A percentile compares a stretch with the other conserved stretches of the same genome.
These are phyloP conservation scores for Globisporangium radiosum DNA, from an alignment of 352 stramenopile species.

Conservation along the genomic window DNA sequence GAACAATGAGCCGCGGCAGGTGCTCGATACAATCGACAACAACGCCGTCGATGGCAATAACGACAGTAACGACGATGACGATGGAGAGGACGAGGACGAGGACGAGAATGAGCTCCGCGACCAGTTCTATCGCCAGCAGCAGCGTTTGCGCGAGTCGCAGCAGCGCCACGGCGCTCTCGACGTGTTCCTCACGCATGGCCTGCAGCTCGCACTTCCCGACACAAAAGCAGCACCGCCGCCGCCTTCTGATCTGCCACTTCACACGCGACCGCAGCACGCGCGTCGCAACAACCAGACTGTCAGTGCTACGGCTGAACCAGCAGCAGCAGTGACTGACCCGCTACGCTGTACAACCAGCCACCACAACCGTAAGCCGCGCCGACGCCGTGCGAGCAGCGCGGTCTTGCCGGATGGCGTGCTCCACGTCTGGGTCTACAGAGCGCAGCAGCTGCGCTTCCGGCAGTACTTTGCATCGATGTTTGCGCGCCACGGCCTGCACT, in stretches of 20 bases:
- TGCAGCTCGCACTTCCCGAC: neutral
- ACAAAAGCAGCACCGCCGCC: neutral
- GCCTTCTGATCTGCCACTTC: neutral
- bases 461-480: slow-evolving; percentile 40
- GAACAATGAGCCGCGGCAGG: neutral
- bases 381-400: slow-evolving; percentile 8
- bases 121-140: slow-evolving; percentile 13
- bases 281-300: neutral
- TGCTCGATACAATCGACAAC: neutral
- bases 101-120: slow-evolving; percentile 8
- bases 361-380: neutral
- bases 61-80: neutral
- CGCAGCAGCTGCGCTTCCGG: slow-evolving; percentile 31
- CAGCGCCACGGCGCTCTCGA: slow-evolving; percentile 4
- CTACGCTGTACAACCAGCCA: too few species aligned
- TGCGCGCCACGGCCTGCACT: slow-evolving; percentile 32
- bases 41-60: neutral
- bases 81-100: slow-evolving; percentile 5
- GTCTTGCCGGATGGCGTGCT: slow-evolving; percentile 24
- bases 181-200: slow-evolving; percentile 5
- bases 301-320: neutral
- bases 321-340: neutral
- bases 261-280: neutral
- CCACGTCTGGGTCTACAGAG: slow-evolving; percentile 49
- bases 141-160: neutral